phyloP scores from a whole-genome alignment of 768 basidiomycete species.

The Pleurotus pulmonarius region DNA sequence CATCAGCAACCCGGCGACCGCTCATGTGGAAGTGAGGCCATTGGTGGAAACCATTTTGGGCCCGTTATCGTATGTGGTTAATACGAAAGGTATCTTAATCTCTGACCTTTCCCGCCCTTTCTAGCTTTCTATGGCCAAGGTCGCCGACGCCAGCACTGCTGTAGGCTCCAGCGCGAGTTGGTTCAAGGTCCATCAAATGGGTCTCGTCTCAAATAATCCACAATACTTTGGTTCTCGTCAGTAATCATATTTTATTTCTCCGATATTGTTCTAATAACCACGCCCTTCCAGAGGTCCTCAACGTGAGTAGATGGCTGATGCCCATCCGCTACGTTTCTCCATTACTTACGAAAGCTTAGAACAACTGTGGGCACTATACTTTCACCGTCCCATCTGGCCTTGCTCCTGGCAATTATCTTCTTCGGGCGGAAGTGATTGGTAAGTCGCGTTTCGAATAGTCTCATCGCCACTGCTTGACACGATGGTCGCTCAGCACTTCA shows the following conservation, averaged over 20 bases:
- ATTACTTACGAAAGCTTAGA: conserved; percentile 17
- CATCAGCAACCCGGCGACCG: conserved; percentile 38
- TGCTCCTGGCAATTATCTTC: conserved; percentile 40
- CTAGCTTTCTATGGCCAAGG: conserved; percentile 45
- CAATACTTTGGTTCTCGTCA: conserved; percentile 41
- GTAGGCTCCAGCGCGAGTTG: conserved; percentile 36
- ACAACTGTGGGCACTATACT: conserved; percentile 52
- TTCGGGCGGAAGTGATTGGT: conserved; percentile 48
- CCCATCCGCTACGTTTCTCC: not conserved
- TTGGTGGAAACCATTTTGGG: conserved; percentile 49
- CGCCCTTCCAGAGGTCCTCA: conserved; percentile 24
- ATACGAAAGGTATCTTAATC: not conserved
- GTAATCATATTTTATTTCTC: conserved; percentile 4
- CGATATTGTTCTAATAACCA: not conserved
- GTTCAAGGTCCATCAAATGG: conserved; percentile 52
- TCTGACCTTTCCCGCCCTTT: not conserved
- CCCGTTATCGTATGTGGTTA: conserved; percentile 31
- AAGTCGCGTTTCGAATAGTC: conserved; percentile 9
- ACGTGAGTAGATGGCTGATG: conserved; percentile 15
- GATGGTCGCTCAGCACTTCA: conserved; percentile 30
- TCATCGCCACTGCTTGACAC: not conserved
- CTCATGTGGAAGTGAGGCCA: conserved; percentile 42
- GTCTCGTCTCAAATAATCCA: conserved; percentile 43
- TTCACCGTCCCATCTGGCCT: conserved; percentile 41
- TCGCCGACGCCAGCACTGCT: conserved; percentile 40